Conservation (phyloP, 1,139 yeast species). For the Pneumocystis canis region DNA sequence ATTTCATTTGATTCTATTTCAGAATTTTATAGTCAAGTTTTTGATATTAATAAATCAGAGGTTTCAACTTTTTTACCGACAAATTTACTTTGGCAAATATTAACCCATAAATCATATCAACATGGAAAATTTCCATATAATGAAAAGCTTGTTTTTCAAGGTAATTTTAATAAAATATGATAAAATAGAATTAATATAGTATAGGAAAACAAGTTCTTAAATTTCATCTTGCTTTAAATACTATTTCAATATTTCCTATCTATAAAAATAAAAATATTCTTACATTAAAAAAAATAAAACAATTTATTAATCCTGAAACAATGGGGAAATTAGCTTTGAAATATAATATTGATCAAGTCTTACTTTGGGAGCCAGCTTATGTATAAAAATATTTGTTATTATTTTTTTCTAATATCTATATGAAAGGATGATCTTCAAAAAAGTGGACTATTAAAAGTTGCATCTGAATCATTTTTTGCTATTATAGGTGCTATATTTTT, state of each 20-base stretch:
- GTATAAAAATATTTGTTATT: not conserved
- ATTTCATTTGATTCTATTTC: not conserved
- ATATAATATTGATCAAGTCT: not conserved
- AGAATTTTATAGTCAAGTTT: not conserved
- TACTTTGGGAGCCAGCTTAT: constrained; percentile 1
- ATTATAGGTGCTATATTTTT: not conserved
- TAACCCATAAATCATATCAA: constrained; percentile 10
- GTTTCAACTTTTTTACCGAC: not conserved
- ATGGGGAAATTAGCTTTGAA: not conserved
- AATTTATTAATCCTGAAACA: not conserved
- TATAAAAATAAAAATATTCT: not conserved
- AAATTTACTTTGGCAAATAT: constrained; percentile 1
- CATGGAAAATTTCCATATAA: constrained; percentile 9
- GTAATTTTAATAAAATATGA: not conserved
- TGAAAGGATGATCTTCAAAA: not conserved
- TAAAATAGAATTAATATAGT: not conserved
- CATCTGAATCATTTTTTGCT: constrained; percentile 1
- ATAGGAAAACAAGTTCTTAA: not conserved
- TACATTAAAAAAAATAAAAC: not conserved
- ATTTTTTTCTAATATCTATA: not conserved
- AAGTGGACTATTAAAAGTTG: not conserved
- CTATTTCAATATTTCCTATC: not conserved
- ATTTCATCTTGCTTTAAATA: not conserved
- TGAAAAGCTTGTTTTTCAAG: constrained; percentile 9
- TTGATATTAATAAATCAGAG: not conserved